Conservation (phyloP, 2,329 filamentous ascomycete species). For the Arthrinium puccinioides region DNA sequence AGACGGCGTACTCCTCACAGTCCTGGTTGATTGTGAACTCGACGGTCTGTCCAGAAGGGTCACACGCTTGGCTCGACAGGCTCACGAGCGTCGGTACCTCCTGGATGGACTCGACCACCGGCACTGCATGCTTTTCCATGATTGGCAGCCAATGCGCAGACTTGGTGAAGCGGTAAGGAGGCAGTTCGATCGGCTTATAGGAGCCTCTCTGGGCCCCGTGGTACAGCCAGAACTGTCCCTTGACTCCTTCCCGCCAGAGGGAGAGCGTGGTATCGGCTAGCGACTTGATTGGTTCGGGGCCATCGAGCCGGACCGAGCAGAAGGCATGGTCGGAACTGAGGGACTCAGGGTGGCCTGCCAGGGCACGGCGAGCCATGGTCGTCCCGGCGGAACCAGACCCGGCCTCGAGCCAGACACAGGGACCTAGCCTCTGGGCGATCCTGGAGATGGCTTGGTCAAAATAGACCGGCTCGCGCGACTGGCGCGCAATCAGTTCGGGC, state of each 20-base stretch:
- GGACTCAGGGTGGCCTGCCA: not conserved
- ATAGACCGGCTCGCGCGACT: constrained; percentile 10
- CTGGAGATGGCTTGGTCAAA: constrained; percentile 9
- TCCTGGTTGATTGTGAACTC: not conserved
- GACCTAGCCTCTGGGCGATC: constrained; percentile 1
- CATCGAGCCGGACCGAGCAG: not conserved
- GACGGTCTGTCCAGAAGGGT: not conserved
- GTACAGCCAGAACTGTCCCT: constrained; percentile 5
- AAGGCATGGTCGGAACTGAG: not conserved
- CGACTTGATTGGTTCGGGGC: constrained; percentile 3
- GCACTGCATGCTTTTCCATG: not conserved
- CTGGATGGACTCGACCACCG: too few relatives aligned
- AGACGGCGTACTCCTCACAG: not conserved
- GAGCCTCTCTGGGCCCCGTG: constrained; percentile 1
- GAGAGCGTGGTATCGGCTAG: constrained; percentile 3
- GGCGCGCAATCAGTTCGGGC: constrained; percentile 4
- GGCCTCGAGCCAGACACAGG: constrained; percentile 9
- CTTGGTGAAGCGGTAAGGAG: not conserved
- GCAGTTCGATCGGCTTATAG: not conserved
- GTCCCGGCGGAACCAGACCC: constrained; percentile 10
- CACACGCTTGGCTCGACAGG: not conserved
- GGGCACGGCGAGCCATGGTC: constrained; percentile 6
- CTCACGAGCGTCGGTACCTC: not conserved
- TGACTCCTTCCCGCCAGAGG: constrained; percentile 5
- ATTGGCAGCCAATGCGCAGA: not conserved